phyloP scores from a whole-genome alignment of 78 protist species.

The slime mould (Dictyostelium discoideum) region DNA sequence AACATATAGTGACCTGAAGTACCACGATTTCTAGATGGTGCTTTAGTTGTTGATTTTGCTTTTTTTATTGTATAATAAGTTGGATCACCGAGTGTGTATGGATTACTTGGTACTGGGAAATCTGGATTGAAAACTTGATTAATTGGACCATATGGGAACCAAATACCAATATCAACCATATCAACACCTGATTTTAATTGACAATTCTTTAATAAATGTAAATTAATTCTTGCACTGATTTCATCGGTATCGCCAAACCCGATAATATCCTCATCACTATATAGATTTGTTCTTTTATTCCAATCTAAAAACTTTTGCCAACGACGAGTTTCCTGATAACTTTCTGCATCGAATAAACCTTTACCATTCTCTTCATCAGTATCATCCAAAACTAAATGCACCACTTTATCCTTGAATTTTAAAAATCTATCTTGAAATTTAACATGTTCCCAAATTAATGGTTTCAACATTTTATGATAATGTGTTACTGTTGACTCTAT shows the following conservation, averaged over 20 bases:
- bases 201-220: background rate
- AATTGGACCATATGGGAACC: slow-evolving; percentile 21
- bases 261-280: background rate
- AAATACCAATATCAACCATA: background rate
- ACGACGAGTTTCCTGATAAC: background rate
- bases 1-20: background rate
- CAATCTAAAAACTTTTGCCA: slow-evolving; percentile 18
- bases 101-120: background rate
- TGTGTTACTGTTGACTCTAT: background rate
- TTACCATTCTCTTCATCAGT: slow-evolving; percentile 10
- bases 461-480: slow-evolving; percentile 1
- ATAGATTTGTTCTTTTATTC: background rate
- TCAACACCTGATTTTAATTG: background rate
- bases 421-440: slow-evolving; percentile 1
- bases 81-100: slow-evolving; percentile 4
- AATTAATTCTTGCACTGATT: background rate
- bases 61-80: background rate
- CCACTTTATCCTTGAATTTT: background rate
- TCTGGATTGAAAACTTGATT: background rate
- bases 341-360: background rate
- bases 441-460: slow-evolving; percentile 28
- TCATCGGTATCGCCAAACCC: slow-evolving; percentile 18
- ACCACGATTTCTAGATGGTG: slow-evolving; percentile 7
- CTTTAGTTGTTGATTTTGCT: too few species aligned
- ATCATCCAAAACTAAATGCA: slow-evolving; percentile 2